Conservation (phyloP, 1,284 basidiomycete species). For the Trametes polyzona region DNA sequence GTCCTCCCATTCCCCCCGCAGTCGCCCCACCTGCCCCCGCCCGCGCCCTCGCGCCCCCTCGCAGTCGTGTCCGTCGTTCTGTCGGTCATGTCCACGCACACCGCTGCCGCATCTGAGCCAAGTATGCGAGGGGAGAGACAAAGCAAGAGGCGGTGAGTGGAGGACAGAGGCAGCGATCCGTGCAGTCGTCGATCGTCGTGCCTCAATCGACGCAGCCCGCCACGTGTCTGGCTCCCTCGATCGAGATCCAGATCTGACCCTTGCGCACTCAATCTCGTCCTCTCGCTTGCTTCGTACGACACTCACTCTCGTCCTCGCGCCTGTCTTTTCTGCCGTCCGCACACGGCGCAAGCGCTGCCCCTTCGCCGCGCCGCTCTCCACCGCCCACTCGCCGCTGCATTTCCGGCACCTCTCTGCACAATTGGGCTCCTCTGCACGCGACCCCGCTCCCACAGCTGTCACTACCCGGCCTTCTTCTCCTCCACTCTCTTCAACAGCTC, state of each 20-base stretch:
- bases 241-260: constrained; percentile 20
- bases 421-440: background rate
- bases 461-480: background rate
- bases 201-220: constrained; percentile 17
- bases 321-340: background rate
- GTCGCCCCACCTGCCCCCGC: background rate
- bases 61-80: background rate
- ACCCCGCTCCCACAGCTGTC: background rate
- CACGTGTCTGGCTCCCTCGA: constrained; percentile 22
- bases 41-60: background rate
- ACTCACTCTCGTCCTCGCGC: background rate
- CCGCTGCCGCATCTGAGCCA: background rate
- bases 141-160: background rate
- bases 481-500: background rate
- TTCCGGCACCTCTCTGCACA: background rate
- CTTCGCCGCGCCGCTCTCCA: background rate
- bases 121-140: background rate
- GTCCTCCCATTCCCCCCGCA: constrained; percentile 9
- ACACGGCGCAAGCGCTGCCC: background rate
- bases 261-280: constrained; percentile 20
- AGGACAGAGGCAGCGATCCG: background rate
- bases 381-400: background rate
- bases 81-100: constrained; percentile 5
- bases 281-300: background rate
- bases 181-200: constrained; percentile 22